Percentiles rank a stretch among this genome's conserved stretches.
These are phyloP conservation scores for Tothia fuscella DNA, from an alignment of 2,329 filamentous ascomycete genomes.

Conservation along the genomic window DNA sequence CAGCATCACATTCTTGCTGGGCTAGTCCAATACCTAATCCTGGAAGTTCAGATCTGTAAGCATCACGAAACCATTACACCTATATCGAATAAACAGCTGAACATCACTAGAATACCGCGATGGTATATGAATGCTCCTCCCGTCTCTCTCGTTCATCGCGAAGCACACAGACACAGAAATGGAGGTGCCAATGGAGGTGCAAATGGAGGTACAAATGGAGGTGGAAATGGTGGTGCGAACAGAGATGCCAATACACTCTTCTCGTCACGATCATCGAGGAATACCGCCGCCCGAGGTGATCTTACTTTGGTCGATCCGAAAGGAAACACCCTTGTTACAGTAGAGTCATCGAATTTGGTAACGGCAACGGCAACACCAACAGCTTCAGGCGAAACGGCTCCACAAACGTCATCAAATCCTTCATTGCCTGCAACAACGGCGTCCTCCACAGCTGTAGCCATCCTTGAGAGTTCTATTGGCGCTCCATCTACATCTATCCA, in stretches of 20 bases:
- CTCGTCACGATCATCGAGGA: no score
- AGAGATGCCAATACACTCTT: background rate
- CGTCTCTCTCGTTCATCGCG: slow-evolving; percentile 5
- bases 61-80: background rate
- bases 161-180: background rate
- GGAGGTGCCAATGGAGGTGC: no score
- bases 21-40: background rate
- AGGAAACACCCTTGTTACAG: slow-evolving; percentile 1
- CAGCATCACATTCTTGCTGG: slow-evolving; percentile 4
- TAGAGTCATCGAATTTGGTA: background rate
- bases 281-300: background rate
- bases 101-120: background rate
- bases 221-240: no score
- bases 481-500: background rate
- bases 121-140: slow-evolving; percentile 2
- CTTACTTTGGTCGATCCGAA: slow-evolving; percentile 7
- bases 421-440: background rate
- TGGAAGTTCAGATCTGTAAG: background rate
- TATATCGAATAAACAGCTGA: background rate
- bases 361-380: background rate
- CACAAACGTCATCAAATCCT: background rate
- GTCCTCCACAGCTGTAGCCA: background rate
- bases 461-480: background rate
- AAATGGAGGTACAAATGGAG: no score
- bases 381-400: background rate